Base-by-base conservation (phyloP, 2,329 filamentous ascomycete species). In the Dryadomyces sulphureus region DNA sequence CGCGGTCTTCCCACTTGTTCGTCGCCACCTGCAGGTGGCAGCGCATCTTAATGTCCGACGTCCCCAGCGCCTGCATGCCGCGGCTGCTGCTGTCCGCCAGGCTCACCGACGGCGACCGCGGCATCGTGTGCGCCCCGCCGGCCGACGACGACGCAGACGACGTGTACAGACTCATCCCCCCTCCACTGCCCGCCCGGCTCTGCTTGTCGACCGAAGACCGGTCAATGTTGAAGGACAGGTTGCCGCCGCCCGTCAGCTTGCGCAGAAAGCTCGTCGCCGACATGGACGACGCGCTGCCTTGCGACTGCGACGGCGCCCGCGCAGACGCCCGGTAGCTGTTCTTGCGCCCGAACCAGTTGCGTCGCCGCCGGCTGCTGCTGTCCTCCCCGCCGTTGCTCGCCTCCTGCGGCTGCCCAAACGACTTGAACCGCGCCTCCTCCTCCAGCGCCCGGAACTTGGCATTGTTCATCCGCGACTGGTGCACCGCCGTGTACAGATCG, bases 1-100 rank as follows among this genome's bases (percentile, higher is more conserved):
- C 90, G 66, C 89, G 79, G 59, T 96, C 89, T 50, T 87, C 80
- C 92, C 92, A 98, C 59, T 90, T 90, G 43, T 78, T 78, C 12
- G 77, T 69, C 1, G 75, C 69, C 49, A 88, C 81, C 43, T 90
- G 79, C 42, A 85, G 70, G 60, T 96, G 94, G 12, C 96, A 74
- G 32, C 88, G 75, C 54, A 95, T 85, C 54, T 89, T 89, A 44
- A 90, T 78, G 56, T 92, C 88, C 46, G 81, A 81, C 48, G 86
- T 79, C 45, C 81, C 83, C 20, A 80, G 62, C 19, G 78, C 72
- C 24, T 69, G 70, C 45, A 67, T 65, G 40, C 70, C 70, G 6
- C 66, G 66, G 11, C 60, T 65, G 50, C 63, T 65, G 55, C 68
- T 67, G 50, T 65, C 67, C 49, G 68, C 68, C 53, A 71, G 67